Percentiles rank a stretch among this genome's conserved stretches.
Evolutionary conservation across 2,329 filamentous ascomycete species (phyloP).

Genomic region (Leptographium procerum): DNA sequence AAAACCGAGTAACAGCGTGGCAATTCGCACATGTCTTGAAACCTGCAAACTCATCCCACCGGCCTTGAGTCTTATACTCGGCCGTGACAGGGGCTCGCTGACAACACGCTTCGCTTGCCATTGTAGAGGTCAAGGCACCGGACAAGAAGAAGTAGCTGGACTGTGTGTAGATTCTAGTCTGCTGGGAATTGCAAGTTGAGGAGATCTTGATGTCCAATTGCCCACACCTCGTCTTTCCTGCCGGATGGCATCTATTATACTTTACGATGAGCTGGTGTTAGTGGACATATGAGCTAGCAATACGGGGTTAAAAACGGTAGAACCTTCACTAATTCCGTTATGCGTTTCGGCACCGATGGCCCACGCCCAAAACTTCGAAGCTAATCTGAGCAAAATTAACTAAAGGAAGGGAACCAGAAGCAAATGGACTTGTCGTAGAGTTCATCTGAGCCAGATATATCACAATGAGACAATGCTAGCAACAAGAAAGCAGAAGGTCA

Average conservation of each 20-base stretch:
- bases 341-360: constrained; percentile 2
- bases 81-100: constrained; percentile 25
- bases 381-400: neutral
- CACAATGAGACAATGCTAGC: neutral
- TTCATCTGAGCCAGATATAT: neutral
- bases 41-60: constrained; percentile 26
- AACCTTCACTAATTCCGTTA: neutral
- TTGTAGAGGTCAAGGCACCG: neutral
- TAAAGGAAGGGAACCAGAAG: neutral
- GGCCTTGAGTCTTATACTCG: constrained; percentile 28
- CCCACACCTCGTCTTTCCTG: neutral
- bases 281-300: neutral
- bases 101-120: constrained; percentile 19
- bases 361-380: neutral
- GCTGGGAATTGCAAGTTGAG: neutral
- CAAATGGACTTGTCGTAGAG: neutral
- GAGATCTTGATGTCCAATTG: neutral
- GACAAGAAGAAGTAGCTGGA: neutral
- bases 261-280: no score
- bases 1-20: constrained; percentile 11
- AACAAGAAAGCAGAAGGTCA: neutral
- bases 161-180: neutral
- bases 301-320: neutral
- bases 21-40: constrained; percentile 27
- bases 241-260: no score